phyloP scores from a whole-genome alignment of 371 early-diverging fungal genomes.

The Amoeboaphelidium occidentale region DNA sequence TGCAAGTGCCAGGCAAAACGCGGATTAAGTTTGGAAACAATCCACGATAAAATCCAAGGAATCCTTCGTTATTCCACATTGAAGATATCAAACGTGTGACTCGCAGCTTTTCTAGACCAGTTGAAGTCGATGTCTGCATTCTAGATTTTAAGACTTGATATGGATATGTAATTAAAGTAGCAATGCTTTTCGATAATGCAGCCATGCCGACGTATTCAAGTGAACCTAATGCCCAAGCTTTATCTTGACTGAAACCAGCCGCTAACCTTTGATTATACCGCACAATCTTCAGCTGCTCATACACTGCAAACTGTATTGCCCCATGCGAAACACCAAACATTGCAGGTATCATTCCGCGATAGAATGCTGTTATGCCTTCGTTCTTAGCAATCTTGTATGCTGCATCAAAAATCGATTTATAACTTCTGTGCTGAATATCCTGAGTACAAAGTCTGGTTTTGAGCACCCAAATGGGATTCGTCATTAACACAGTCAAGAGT shows the following conservation, averaged over 20 bases:
- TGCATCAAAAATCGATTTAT: slow-evolving; percentile 21
- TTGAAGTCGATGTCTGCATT: slow-evolving; percentile 25
- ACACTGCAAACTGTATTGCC: slow-evolving; percentile 85
- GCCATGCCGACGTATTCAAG: slow-evolving; percentile 64
- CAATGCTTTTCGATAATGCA: slow-evolving; percentile 57
- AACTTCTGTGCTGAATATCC: background rate
- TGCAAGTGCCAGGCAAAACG: slow-evolving; percentile 79
- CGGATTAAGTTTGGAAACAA: slow-evolving; percentile 62
- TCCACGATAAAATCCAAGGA: slow-evolving; percentile 82
- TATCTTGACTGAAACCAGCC: background rate
- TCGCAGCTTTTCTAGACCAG: background rate
- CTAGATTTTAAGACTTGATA: slow-evolving; percentile 76
- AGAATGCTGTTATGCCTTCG: slow-evolving; percentile 63
- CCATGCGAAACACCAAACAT: slow-evolving; percentile 80
- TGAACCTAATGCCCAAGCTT: slow-evolving; percentile 15
- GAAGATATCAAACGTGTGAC: background rate
- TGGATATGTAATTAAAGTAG: slow-evolving; percentile 71
- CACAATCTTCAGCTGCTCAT: slow-evolving; percentile 59
- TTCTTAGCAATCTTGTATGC: slow-evolving; percentile 25
- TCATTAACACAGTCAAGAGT: background rate
- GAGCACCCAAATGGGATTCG: background rate
- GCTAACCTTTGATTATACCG: background rate
- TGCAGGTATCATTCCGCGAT: slow-evolving; percentile 65
- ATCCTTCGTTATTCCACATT: slow-evolving; percentile 29
- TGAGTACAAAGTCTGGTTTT: background rate